phyloP scores from a whole-genome alignment of 768 basidiomycete species.

The Exidia glandulosa region DNA sequence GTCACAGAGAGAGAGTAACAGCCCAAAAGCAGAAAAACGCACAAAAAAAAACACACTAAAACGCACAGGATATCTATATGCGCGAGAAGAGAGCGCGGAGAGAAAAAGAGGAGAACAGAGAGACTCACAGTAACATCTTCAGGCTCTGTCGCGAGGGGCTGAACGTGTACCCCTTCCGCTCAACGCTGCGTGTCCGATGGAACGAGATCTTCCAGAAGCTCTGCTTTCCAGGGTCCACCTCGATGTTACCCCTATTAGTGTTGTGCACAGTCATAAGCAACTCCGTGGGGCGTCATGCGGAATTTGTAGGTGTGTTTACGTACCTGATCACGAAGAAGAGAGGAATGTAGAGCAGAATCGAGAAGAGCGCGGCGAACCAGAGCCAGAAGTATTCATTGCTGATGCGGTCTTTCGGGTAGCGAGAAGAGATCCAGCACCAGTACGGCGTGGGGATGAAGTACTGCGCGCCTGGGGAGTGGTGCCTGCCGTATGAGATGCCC shows the following conservation, averaged over 20 bases:
- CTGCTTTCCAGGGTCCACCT: constrained; percentile 1
- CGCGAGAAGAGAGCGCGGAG: not conserved
- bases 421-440: constrained; percentile 7
- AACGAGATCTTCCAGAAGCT: not conserved
- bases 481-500: not conserved
- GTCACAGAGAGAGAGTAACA: not conserved
- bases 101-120: not conserved
- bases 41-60: not conserved
- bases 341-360: constrained; percentile 6
- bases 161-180: not conserved
- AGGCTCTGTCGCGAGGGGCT: constrained; percentile 2
- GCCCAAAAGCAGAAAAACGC: not conserved
- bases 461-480: not conserved
- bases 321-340: constrained; percentile 14
- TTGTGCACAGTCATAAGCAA: no score
- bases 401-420: constrained; percentile 2
- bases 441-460: constrained; percentile 7
- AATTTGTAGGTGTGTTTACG: not conserved
- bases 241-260: constrained; percentile 9
- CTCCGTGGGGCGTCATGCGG: not conserved
- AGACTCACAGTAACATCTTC: constrained; percentile 6
- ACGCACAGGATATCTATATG: not conserved
- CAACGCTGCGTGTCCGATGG: not conserved
- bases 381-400: not conserved
- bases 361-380: constrained; percentile 9